Conservation (phyloP, 2,329 filamentous ascomycete genomes). For the Nakataea oryzae region DNA sequence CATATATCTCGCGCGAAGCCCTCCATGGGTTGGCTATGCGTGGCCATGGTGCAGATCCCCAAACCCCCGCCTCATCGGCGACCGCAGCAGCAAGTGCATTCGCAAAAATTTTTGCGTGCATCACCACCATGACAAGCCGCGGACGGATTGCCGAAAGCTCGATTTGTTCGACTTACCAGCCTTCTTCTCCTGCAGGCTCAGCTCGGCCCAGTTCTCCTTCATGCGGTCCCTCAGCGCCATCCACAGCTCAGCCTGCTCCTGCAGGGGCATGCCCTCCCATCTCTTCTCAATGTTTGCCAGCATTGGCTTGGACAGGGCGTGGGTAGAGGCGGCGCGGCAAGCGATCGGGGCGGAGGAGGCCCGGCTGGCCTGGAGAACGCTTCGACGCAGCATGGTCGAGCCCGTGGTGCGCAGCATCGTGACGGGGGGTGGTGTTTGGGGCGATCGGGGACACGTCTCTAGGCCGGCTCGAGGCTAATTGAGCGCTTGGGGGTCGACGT, state of each 20-base stretch:
- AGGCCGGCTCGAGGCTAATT: conserved; percentile 16
- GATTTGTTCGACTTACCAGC: conserved; percentile 67
- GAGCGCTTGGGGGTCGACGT: background rate
- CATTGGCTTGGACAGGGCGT: conserved; percentile 96
- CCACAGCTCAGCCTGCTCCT: conserved; percentile 99
- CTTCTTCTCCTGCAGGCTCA: conserved; percentile 97
- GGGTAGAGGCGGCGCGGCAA: conserved; percentile 53
- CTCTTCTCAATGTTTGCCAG: conserved; percentile 98
- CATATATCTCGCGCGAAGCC: background rate
- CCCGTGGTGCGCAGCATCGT: conserved; percentile 46
- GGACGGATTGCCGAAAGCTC: background rate
- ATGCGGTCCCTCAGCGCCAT: conserved; percentile 97
- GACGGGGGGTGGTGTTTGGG: conserved; percentile 5
- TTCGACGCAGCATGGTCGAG: conserved; percentile 41
- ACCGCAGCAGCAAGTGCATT: background rate
- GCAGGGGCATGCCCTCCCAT: conserved; percentile 95
- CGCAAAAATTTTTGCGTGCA: background rate
- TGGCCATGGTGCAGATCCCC: background rate
- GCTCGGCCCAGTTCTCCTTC: conserved; percentile 93
- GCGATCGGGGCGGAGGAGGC: conserved; percentile 26
- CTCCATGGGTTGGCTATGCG: no score
- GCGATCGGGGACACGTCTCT: conserved; percentile 7
- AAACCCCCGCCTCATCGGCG: background rate
- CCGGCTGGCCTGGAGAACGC: conserved; percentile 26
- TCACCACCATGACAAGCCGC: background rate